phyloP scores from a whole-genome alignment of 306 rosid species.

The Benincasa hispida region DNA sequence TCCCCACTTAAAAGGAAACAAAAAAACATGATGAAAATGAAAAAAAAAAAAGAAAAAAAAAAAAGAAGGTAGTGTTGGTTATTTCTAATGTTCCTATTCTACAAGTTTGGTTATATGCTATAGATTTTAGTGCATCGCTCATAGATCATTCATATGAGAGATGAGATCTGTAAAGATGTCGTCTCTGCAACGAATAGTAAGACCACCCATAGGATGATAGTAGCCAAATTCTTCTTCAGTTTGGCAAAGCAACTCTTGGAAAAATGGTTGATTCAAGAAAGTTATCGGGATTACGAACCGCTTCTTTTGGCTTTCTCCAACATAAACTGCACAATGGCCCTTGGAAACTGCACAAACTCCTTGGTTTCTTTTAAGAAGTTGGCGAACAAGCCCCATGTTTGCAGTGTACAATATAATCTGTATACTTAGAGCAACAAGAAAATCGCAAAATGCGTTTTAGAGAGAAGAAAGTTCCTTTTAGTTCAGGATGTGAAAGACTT shows the following conservation, averaged over 20 bases:
- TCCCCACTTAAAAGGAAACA: constrained; percentile 2
- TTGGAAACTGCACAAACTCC: constrained; percentile 6
- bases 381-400: neutral
- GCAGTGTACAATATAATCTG: neutral
- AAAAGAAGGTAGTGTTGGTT: neutral
- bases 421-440: neutral
- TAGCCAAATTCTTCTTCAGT: constrained; percentile 28
- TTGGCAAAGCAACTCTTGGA: constrained; percentile 18
- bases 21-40: neutral
- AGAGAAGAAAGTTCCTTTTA: neutral
- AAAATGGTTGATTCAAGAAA: constrained; percentile 30
- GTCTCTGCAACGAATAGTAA: constrained; percentile 20
- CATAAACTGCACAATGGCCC: constrained; percentile 27
- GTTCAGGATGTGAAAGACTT: neutral
- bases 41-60: neutral
- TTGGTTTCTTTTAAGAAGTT: neutral
- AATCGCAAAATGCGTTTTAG: neutral
- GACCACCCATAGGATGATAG: constrained; percentile 24
- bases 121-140: neutral
- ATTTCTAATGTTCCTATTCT: neutral
- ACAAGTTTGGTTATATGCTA: neutral
- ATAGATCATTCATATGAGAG: constrained; percentile 5
- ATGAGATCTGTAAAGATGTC: neutral
- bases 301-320: constrained; percentile 30
- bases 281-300: constrained; percentile 21